Conservation (phyloP, 768 basidiomycete species). For the Filobasidium floriforme region DNA sequence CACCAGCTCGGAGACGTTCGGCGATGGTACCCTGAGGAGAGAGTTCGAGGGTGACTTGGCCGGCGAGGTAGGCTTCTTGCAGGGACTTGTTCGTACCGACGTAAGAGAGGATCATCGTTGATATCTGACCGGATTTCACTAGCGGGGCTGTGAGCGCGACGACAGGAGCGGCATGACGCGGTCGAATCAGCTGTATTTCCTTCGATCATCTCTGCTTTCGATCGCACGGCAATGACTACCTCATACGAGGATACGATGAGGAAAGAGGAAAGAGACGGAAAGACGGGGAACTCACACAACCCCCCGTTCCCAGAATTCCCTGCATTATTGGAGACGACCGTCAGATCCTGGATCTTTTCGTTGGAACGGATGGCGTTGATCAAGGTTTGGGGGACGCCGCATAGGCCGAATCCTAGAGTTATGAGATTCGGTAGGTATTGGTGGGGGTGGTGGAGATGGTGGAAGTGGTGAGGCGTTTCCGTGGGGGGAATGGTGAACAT, state of each 20-base stretch:
- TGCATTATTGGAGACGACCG: conserved; percentile 40
- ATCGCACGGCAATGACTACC: no score
- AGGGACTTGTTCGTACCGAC: conserved; percentile 40
- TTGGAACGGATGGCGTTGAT: conserved; percentile 31
- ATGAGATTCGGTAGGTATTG: no score
- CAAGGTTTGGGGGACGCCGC: conserved; percentile 42
- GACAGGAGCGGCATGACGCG: no score
- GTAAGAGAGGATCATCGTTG: conserved; percentile 35
- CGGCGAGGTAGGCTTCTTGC: conserved; percentile 34
- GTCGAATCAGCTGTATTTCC: no score
- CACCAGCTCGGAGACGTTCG: conserved; percentile 36
- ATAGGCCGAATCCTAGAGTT: conserved; percentile 40
- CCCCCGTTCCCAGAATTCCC: conserved; percentile 35
- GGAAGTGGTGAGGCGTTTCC: no score
- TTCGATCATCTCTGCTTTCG: no score
- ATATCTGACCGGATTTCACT: conserved; percentile 31
- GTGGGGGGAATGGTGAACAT: no score
- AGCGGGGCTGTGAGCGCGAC: conserved; percentile 33
- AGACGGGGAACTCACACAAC: conserved; percentile 27
- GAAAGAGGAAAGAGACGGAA: no score
- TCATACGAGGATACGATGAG: no score
- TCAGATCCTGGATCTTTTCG: conserved; percentile 32
- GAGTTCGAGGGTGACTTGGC: conserved; percentile 36
- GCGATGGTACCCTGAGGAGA: conserved; percentile 40
- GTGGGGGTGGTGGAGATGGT: no score